A percentile compares a stretch with the other conserved stretches of the same genome.
phyloP scores from a whole-genome alignment of 371 early-diverging fungal genomes.

The Nematocida homosporus region DNA sequence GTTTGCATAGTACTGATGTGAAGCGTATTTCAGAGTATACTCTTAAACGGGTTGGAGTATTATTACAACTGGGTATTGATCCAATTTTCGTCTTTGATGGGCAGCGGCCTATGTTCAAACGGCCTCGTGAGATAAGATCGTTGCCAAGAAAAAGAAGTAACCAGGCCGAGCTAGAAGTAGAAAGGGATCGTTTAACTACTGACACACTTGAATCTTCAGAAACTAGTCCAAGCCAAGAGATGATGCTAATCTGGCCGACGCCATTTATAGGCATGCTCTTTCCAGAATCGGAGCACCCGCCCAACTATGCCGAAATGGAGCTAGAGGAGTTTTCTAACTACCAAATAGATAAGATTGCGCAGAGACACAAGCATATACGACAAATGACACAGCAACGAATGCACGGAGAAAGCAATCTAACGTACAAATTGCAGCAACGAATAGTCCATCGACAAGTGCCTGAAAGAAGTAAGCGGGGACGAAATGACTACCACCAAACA shows the following conservation, averaged over 20 bases:
- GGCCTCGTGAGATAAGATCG: background rate
- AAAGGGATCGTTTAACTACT: too few relatives aligned
- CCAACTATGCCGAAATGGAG: slow-evolving; percentile 1
- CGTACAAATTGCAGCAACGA: slow-evolving; percentile 19
- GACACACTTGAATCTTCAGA: too few relatives aligned
- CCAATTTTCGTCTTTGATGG: slow-evolving; percentile 56
- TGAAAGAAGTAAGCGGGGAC: background rate
- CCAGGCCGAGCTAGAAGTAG: background rate
- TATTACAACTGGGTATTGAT: slow-evolving; percentile 32
- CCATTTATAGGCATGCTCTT: too few relatives aligned
- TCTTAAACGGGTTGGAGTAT: slow-evolving; percentile 4
- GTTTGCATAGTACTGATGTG: background rate
- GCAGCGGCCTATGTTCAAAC: slow-evolving; percentile 34
- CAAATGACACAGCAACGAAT: slow-evolving; percentile 25
- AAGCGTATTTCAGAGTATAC: slow-evolving; percentile 46
- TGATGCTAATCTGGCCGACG: too few relatives aligned
- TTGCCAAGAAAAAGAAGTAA: background rate
- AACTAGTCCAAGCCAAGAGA: too few relatives aligned
- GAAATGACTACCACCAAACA: slow-evolving; percentile 4
- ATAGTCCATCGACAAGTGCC: background rate
- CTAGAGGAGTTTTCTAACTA: slow-evolving; percentile 5
- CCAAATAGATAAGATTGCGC: slow-evolving; percentile 30
- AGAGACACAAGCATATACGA: slow-evolving; percentile 31
- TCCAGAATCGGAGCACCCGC: too few relatives aligned
- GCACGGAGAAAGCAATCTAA: slow-evolving; percentile 27